Conservation (phyloP, 192 early-diverging fungal genomes). For the Coemansia sp. region DNA sequence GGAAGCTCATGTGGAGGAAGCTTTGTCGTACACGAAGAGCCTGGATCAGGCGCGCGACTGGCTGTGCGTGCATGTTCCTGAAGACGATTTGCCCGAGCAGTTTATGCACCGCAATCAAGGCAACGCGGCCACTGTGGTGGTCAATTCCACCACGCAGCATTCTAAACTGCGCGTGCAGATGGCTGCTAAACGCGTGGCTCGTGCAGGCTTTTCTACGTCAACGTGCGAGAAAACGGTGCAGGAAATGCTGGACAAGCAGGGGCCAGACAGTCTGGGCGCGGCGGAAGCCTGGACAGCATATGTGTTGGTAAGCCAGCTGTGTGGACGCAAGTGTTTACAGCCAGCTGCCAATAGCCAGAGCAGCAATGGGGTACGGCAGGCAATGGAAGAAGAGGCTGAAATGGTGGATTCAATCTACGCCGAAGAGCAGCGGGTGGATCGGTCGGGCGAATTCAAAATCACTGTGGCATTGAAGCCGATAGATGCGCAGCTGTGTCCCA, state of each 20-base stretch:
- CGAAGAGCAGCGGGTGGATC: slow-evolving; percentile 16
- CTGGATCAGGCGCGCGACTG: slow-evolving; percentile 67
- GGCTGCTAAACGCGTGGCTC: slow-evolving; percentile 23
- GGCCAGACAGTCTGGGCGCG: neutral
- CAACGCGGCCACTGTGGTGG: slow-evolving; percentile 11
- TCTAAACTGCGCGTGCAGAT: neutral
- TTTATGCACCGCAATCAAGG: slow-evolving; percentile 28
- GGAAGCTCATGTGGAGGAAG: slow-evolving; percentile 69
- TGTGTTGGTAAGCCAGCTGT: slow-evolving; percentile 10
- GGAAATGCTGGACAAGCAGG: neutral
- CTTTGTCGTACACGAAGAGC: slow-evolving; percentile 58
- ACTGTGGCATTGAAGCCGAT: slow-evolving; percentile 16
- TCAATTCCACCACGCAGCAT: neutral
- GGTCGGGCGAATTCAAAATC: neutral
- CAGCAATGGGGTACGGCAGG: neutral
- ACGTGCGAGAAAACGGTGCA: slow-evolving; percentile 2
- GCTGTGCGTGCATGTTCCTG: slow-evolving; percentile 87
- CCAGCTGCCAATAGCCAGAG: neutral
- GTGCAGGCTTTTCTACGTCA: slow-evolving; percentile 27
- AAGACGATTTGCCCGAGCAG: slow-evolving; percentile 64
- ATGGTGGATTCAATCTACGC: slow-evolving; percentile 29
- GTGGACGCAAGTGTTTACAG: neutral
- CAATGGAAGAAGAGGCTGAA: slow-evolving; percentile 26
- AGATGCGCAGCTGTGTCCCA: neutral
- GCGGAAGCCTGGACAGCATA: slow-evolving; percentile 19